phyloP scores from a whole-genome alignment of 1,284 basidiomycete species.

The Puccinia sorghi region DNA sequence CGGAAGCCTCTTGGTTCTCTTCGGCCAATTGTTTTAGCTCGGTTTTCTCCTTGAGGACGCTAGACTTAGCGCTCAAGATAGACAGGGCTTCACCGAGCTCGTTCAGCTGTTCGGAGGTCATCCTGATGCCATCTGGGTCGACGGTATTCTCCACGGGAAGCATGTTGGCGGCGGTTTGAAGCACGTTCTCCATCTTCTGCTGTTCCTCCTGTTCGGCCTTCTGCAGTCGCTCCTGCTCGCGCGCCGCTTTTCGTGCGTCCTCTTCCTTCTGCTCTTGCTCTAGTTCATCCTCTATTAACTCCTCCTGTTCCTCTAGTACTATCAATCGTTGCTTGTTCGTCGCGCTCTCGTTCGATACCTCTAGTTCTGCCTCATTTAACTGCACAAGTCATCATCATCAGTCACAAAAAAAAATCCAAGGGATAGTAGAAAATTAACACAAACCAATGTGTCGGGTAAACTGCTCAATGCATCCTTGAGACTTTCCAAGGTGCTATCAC shows the following conservation, averaged over 20 bases:
- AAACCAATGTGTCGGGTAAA: slow-evolving; percentile 87
- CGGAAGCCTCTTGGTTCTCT: slow-evolving; percentile 77
- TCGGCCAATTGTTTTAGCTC: slow-evolving; percentile 87
- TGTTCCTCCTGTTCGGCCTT: slow-evolving; percentile 48
- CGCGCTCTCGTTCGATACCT: slow-evolving; percentile 87
- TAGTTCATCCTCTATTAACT: slow-evolving; percentile 97
- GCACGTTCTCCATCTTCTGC: slow-evolving; percentile 46
- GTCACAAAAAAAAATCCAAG: not conserved
- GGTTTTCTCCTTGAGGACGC: slow-evolving; percentile 90
- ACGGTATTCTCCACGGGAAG: slow-evolving; percentile 51
- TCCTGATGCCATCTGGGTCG: slow-evolving; percentile 73
- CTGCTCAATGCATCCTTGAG: slow-evolving; percentile 88
- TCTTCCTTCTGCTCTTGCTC: slow-evolving; percentile 73
- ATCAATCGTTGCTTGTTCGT: slow-evolving; percentile 98
- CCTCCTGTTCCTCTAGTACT: slow-evolving; percentile 95
- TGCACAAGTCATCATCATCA: slow-evolving; percentile 56
- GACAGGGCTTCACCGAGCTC: slow-evolving; percentile 91
- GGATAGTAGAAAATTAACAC: slow-evolving; percentile 59
- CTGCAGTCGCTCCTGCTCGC: slow-evolving; percentile 48
- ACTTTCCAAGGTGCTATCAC: slow-evolving; percentile 77
- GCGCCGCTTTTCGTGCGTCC: slow-evolving; percentile 54
- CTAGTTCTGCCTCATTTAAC: slow-evolving; percentile 94
- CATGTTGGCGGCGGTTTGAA: slow-evolving; percentile 51
- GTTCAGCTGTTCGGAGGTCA: slow-evolving; percentile 94
- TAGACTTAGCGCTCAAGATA: slow-evolving; percentile 91